Conservation (phyloP, 1,139 yeast genomes). For the Lodderomyces orthopsilosis region DNA sequence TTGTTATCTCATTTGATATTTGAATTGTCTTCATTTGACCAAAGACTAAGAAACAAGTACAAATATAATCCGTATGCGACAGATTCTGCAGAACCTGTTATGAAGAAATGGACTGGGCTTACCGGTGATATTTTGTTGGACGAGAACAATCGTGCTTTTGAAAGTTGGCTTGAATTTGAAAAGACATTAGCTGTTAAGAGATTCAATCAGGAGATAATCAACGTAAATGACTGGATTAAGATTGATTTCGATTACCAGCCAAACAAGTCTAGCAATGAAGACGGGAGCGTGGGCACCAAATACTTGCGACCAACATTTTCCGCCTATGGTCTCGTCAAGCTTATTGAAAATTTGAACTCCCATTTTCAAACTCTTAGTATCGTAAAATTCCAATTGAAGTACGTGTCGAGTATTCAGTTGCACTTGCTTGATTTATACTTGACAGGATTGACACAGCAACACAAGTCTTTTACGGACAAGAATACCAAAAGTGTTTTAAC, state of each 20-base stretch:
- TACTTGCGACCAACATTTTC: conserved; percentile 63
- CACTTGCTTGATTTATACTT: conserved; percentile 60
- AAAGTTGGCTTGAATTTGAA: conserved; percentile 68
- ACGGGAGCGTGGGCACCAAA: conserved; percentile 15
- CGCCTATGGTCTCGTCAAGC: conserved; percentile 56
- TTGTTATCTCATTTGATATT: conserved; percentile 59
- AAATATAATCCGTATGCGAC: conserved; percentile 52
- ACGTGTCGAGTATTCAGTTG: conserved; percentile 69
- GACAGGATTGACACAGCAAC: conserved; percentile 45
- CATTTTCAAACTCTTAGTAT: conserved; percentile 58
- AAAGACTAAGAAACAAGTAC: conserved; percentile 49
- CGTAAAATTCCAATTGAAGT: conserved; percentile 63
- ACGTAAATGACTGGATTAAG: conserved; percentile 50
- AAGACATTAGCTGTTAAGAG: conserved; percentile 53
- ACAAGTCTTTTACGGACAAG: conserved; percentile 46
- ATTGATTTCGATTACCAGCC: conserved; percentile 63
- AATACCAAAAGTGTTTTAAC: conserved; percentile 37
- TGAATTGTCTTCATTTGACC: conserved; percentile 62
- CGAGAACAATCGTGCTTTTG: conserved; percentile 32
- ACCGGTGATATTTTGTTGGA: conserved; percentile 53
- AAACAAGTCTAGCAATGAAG: conserved; percentile 20
- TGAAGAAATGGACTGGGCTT: conserved; percentile 54
- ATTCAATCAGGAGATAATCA: conserved; percentile 54
- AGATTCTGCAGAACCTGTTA: conserved; percentile 21
- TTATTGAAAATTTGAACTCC: conserved; percentile 65